Percentiles rank a stretch among this genome's conserved stretches.
Conservation (phyloP, 768 basidiomycete species). For the Roridomyces roridus region DNA sequence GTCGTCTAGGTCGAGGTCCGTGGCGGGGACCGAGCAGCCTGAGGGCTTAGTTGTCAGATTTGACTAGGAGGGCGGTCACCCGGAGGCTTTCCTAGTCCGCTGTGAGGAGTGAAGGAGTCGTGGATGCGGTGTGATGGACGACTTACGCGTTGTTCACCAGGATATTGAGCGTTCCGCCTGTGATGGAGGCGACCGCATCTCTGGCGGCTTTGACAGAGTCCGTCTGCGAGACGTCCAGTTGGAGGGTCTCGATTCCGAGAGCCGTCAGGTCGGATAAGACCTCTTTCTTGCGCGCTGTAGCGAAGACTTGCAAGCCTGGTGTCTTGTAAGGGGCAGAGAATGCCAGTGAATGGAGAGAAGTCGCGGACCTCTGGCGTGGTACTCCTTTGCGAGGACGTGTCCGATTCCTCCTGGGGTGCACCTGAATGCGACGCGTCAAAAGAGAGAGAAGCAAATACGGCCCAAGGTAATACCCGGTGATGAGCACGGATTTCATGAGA, state of each 20-base stretch:
- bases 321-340: no score
- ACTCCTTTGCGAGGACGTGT: conserved; percentile 27
- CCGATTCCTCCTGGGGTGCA: conserved; percentile 31
- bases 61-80: no score
- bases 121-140: neutral
- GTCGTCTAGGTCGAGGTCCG: no score
- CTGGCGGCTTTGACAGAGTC: conserved; percentile 23
- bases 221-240: conserved; percentile 31
- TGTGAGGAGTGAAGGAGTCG: no score
- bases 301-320: no score
- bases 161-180: conserved; percentile 34
- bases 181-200: conserved; percentile 22
- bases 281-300: conserved; percentile 31
- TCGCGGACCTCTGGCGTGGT: conserved; percentile 23
- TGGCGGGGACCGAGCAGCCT: no score
- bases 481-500: conserved; percentile 3
- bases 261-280: conserved; percentile 26
- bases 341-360: no score
- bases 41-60: no score
- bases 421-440: no score
- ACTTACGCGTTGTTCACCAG: conserved; percentile 29
- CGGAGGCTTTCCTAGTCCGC: no score
- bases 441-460: neutral
- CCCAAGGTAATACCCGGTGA: conserved; percentile 6
- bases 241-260: conserved; percentile 26